These are phyloP conservation scores for Polytrichum formosum DNA, from an alignment of 225 moss, liverwort and hornwort species.

Conservation along the genomic window DNA sequence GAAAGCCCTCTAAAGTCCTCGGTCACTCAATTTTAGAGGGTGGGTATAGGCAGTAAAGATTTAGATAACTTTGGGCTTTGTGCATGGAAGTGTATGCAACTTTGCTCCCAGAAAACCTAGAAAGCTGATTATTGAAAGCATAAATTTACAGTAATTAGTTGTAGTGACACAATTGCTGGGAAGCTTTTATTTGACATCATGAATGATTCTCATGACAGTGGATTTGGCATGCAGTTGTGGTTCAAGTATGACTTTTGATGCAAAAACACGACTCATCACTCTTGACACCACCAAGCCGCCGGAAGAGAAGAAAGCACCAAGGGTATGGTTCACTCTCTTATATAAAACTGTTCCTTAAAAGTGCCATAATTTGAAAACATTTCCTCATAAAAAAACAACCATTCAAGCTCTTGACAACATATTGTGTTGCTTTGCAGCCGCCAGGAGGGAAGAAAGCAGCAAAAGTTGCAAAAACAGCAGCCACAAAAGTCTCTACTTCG, in stretches of 20 bases:
- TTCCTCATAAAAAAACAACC: not conserved
- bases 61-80: no score
- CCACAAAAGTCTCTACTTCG: constrained; percentile 42
- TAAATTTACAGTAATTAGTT: no score
- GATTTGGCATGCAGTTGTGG: constrained; percentile 37
- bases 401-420: not conserved
- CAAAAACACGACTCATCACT: constrained; percentile 62
- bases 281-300: constrained; percentile 48
- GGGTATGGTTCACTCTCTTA: constrained; percentile 4
- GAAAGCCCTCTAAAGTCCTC: no score
- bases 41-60: no score
- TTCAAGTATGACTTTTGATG: constrained; percentile 48
- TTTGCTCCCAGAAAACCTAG: no score
- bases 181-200: no score
- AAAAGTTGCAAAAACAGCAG: constrained; percentile 20
- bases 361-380: not conserved
- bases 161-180: no score
- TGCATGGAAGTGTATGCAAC: no score
- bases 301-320: constrained; percentile 23
- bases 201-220: no score
- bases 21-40: no score
- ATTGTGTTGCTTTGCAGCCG: not conserved
- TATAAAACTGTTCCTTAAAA: not conserved
- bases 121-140: no score
- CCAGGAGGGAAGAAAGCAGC: constrained; percentile 10